Evolutionary conservation across 2,329 filamentous ascomycete genomes (phyloP), one percentile per base, ranked within the genome.

Genomic region (Talaromyces sp.): DNA sequence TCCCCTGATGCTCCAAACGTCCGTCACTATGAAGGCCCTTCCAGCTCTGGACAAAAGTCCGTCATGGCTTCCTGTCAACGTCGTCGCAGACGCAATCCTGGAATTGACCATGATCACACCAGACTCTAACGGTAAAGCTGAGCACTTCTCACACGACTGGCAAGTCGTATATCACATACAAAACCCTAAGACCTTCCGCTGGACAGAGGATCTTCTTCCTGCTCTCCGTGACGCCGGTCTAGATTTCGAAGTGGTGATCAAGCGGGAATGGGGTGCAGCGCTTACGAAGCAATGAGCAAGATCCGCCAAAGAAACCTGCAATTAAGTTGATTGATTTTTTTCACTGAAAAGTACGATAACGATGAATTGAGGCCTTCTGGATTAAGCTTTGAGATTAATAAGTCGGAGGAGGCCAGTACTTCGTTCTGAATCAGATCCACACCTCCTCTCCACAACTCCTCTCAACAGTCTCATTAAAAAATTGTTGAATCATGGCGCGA

Each of bases 1-100:
- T 9, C 40, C 40, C 0, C 62, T 68, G 14, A 58, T 58, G 55
- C 55, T 58, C 11, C 55, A 58, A 31, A 58, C 55, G 1, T 35
- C 55, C 35, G 39, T 31, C n/a, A 58, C 55, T n/a, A 18, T 58
- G 21, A 37, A 16, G 16, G 40, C 55, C 14, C 35, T 58, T 35
- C 55, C 55, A 16, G 40, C 37, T 5, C 25, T 58, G 2, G 55
- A 58, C 33, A 37, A 58, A 37, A 42, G 33, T 28, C 55, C 40
- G 16, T 44, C 37, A 28, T 58, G 55, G 55, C 55, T 58, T 25
- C 55, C 55, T 11, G 55, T 58, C 12, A 37, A 58, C 12, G 35
- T 58, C 18, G 40, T 42, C 6, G 40, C 40, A 21, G 16, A 42
- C n/a, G 40, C 40, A 42, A 42, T 42, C 4, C 40, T 42, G 9